Base-by-base conservation (phyloP, 1,284 basidiomycete species). In the Ganoderma lingzhi region DNA sequence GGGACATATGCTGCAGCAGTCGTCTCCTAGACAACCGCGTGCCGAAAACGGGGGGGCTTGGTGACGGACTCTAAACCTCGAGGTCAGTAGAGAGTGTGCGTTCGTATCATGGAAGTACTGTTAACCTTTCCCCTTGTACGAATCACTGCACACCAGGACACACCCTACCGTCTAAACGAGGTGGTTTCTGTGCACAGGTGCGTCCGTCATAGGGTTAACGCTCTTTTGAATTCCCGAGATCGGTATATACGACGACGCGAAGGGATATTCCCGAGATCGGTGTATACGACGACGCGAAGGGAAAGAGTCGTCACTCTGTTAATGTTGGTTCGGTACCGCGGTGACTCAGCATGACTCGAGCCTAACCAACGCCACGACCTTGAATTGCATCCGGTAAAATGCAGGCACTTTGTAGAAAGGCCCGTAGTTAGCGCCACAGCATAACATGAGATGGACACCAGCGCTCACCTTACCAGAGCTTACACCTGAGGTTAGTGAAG, bases 221-320 rank as follows among this genome's bases (percentile, higher is more conserved):
- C 35, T 8, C 35, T 8, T 35, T 35, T 35, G 3, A 8, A 35
- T 35, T 61, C 59, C 59, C 59, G 39, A 61, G n/a, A 61, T 61
- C 59, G 59, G 59, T 10, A 39, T 41, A 61, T 61, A 28, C 14
- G 59, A 15, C 6, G 23, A 9, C 10, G 23, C 10, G 59, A 41
- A 44, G 37, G 9, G n/a, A 42, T 17, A 12, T 23, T 61, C 59
- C 59, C 59, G 39, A 61, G n/a, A 61, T 61, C 59, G 59, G 59
- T 10, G 23, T 41, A 61, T 61, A 28, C 14, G 59, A 15, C 6
- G 23, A 9, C 10, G 23, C 10, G 59, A 41, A 44, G 37, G 9
- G n/a, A 42, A 10, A 14, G 2, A 28, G 39, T 23, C 23, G 10
- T 28, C 23, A 61, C n/a, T 28, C 3, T 10, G 30, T 3, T 12